Evolutionary conservation across 805 yeast species (phyloP), one percentile per base, ranked within the genome.

Genomic region (Zygoascus biomembranicola): DNA sequence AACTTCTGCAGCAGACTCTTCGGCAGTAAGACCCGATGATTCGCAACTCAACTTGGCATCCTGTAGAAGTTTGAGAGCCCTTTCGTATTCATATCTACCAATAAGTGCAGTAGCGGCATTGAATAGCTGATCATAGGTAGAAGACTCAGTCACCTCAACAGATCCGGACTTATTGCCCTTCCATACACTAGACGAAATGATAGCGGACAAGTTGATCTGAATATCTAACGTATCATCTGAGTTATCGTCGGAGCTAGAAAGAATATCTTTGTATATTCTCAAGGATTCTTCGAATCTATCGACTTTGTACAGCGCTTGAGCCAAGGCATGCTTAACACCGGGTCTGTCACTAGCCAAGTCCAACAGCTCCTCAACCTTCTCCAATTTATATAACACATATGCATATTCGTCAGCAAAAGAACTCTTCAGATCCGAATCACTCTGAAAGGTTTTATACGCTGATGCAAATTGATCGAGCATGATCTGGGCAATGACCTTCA

Each of bases 311-410:
- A 69, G 72, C 52, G 76, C 74, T 63, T 81, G 86, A 1, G 84
- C 84, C 52, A 75, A 61, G 16, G 79, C 71, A 59, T 80, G 82
- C 52, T 68, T 69, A 53, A 78, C 66, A 1, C 74, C 80, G 50
- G 71, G 39, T 11, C 28, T 14, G 5, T 26, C 46, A 6, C 16
- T 5, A 8, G 53, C 43, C 28, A 37, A 50, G 16, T 54, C 58
- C 14, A 59, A 57, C 45, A 73, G 63, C 31, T 55, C 57, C 6
- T 59, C 71, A 32, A 75, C 65, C 47, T 75, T 63, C 19, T 83
- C 86, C 5, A 77, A 61, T 57, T 82, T 79, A 67, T 85, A 85
- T 61, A 75, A 75, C 8, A 82, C 71, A 61, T 85, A 85, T 11
- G 49, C 43, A 16, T 19, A 37, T 23, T 49, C 51, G n/a, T 13